These are phyloP conservation scores for Macrophomina phaseolina DNA, from an alignment of 2,329 filamentous ascomycete species.

Conservation along the genomic window DNA sequence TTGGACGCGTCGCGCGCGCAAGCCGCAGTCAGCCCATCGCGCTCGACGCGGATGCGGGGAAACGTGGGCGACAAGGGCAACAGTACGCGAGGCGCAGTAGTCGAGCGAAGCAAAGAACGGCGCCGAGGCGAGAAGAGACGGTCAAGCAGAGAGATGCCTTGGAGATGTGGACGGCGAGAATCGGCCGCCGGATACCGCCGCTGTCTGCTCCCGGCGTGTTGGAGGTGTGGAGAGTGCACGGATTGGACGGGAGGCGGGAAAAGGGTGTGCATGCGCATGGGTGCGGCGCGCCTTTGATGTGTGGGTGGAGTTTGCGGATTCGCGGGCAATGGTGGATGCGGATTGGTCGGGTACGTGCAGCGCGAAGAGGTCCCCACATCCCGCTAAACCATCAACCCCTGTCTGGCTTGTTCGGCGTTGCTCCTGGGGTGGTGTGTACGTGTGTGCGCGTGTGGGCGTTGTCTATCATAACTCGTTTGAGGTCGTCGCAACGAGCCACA, in stretches of 20 bases:
- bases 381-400: slow-evolving; percentile 7
- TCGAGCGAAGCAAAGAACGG: background rate
- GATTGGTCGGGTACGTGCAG: slow-evolving; percentile 14
- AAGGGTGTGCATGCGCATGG: background rate
- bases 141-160: background rate
- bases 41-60: slow-evolving; percentile 19
- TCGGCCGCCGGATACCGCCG: slow-evolving; percentile 10
- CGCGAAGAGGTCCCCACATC: background rate
- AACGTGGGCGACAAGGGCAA: slow-evolving; percentile 14
- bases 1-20: slow-evolving; percentile 9
- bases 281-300: background rate
- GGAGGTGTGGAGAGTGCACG: slow-evolving; percentile 5
- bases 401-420: slow-evolving; percentile 11
- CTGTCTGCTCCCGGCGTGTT: background rate
- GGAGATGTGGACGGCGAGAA: background rate
- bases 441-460: background rate
- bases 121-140: background rate
- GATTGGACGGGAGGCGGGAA: slow-evolving; percentile 4
- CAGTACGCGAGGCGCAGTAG: slow-evolving; percentile 15
- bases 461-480: slow-evolving; percentile 17
- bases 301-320: slow-evolving; percentile 1
- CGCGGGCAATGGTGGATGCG: background rate
- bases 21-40: slow-evolving; percentile 19
- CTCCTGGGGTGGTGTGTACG: background rate
- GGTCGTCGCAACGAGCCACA: slow-evolving; percentile 5